Evolutionary conservation across 495 filamentous ascomycete species (phyloP).

Genomic region (Aspergillus conjunctus): DNA sequence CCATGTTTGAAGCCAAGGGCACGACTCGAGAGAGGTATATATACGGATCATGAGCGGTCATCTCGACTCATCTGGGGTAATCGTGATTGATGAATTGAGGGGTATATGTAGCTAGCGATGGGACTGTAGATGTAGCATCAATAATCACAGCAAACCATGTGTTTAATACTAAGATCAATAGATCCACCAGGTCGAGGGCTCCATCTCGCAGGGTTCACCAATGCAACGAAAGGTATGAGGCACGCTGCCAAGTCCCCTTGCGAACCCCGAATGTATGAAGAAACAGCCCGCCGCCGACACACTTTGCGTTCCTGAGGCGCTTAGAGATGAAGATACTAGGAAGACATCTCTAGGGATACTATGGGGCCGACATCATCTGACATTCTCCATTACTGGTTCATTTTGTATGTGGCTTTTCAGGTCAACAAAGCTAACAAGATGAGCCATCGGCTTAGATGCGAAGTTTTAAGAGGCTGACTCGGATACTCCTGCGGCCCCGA

Average conservation of each 20-base stretch:
- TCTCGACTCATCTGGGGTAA: not conserved
- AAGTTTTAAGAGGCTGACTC: too few species aligned
- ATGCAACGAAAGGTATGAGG: too few species aligned
- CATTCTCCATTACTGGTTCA: not conserved
- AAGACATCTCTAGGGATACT: constrained; percentile 21
- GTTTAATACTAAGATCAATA: too few species aligned
- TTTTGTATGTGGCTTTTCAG: not conserved
- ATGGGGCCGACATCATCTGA: constrained; percentile 27
- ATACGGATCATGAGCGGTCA: not conserved
- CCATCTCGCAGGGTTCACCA: too few species aligned
- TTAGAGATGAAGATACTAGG: constrained; percentile 22
- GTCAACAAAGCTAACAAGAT: not conserved
- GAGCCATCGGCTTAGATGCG: not conserved
- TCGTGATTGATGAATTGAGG: not conserved
- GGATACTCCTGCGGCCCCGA: too few species aligned
- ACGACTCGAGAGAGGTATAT: not conserved
- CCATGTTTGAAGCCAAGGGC: not conserved
- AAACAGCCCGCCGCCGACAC: constrained; percentile 22
- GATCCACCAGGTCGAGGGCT: too few species aligned
- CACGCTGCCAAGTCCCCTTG: too few species aligned
- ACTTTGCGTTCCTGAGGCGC: constrained; percentile 23
- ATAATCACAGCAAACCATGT: too few species aligned
- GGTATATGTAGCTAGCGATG: not conserved
- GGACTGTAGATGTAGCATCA: too few species aligned
- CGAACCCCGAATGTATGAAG: constrained; percentile 14